Evolutionary conservation across 2,329 filamentous ascomycete species (phyloP), one percentile per base, ranked within the genome.

Genomic region (Leptographium wingfieldii): DNA sequence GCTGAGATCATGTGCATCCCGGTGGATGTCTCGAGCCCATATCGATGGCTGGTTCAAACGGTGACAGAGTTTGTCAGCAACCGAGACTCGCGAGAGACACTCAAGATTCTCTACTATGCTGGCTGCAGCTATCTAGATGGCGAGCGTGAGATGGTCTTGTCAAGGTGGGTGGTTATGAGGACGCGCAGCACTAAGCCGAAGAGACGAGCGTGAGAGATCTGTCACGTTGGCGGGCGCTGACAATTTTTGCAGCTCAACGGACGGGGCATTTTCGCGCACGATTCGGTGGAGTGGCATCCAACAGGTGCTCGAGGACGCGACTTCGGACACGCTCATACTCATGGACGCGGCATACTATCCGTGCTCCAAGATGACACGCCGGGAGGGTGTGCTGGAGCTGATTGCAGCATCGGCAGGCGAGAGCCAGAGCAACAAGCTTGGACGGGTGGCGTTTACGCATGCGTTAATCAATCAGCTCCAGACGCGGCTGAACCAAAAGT

Each of bases 291-390:
- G 73, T 61, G 76, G 76, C 25, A 77, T 84, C 46, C 80, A 83
- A 66, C 77, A 78, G 62, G 76, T 77, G 19, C 71, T 84, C 9
- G 81, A 84, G 66, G 78, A 81, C 61, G 78, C 80, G 2, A 73
- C 72, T 35, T 76, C 80, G 3, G 81, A 84, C 66, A 80, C 77
- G 5, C 71, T 84, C 25, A 74, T 84, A 59, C 71, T 84, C 40
- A 80, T 84, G 78, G 81, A 84, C 68, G 76, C 80, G 6, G 77
- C 78, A 0, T 83, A 81, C 66, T 83, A 79, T 58, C 79, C 80
- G 1, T 79, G 78, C 10, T 76, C 77, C 2, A 77, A 74, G 62
- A 76, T 80, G 66, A 71, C 76, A 35, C 77, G 79, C 6, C 76
- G 78, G 58, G 74, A 74, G 56, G 81, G 81, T 2, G 77, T 82